Evolutionary conservation across 352 stramenopile species (phyloP).

Genomic region (Pythium chondricola): DNA sequence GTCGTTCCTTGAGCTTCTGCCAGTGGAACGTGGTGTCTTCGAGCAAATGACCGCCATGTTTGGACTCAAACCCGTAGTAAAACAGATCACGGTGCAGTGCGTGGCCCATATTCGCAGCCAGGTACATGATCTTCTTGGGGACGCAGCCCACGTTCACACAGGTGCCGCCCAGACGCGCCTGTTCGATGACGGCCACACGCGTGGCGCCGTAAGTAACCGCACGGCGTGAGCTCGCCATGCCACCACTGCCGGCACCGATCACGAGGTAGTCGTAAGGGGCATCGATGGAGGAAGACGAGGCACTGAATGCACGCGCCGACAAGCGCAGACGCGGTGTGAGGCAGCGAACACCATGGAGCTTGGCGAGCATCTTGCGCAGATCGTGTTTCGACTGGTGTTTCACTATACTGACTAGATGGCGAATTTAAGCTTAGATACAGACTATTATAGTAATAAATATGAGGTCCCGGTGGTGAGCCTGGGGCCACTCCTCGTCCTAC

Average conservation of each 20-base stretch:
- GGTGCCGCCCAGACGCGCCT: slow-evolving; percentile 90
- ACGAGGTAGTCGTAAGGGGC: slow-evolving; percentile 84
- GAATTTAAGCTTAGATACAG: not conserved
- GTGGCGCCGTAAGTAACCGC: slow-evolving; percentile 77
- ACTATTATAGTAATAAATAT: slow-evolving; percentile 15
- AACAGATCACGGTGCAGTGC: slow-evolving; percentile 40
- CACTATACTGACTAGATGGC: not conserved
- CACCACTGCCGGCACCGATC: slow-evolving; percentile 88
- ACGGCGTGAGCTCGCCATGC: slow-evolving; percentile 90
- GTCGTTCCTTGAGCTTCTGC: slow-evolving; percentile 86
- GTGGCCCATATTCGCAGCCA: slow-evolving; percentile 62
- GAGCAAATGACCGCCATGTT: slow-evolving; percentile 27
- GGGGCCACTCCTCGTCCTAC: no score
- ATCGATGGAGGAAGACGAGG: slow-evolving; percentile 5
- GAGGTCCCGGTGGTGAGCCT: no score
- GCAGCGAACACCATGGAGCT: no score
- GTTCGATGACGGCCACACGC: slow-evolving; percentile 95
- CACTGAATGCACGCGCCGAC: no score
- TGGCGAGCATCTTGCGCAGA: slow-evolving; percentile 3
- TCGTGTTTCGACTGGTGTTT: not conserved
- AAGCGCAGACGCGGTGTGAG: not conserved
- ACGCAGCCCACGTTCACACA: slow-evolving; percentile 99
- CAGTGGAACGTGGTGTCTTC: slow-evolving; percentile 81
- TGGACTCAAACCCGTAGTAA: slow-evolving; percentile 56
- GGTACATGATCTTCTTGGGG: slow-evolving; percentile 98